phyloP scores from a whole-genome alignment of 345 rosid species.

The Populus ilicifolia region DNA sequence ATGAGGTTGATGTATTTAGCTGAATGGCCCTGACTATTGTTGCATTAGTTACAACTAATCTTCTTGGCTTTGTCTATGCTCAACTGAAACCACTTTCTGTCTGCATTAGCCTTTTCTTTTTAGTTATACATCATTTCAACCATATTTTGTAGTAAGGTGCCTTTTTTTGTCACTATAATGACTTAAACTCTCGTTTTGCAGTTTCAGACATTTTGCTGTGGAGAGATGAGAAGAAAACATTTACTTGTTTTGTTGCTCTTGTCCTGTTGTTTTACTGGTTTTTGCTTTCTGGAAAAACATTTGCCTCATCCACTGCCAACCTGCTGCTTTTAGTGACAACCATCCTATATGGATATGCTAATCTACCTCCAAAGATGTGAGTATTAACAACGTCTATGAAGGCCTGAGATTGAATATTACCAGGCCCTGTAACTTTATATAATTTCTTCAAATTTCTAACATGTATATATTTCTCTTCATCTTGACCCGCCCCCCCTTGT shows the following conservation, averaged over 20 bases:
- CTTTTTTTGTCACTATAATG: slow-evolving; percentile 1
- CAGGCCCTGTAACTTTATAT: neutral
- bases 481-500: neutral
- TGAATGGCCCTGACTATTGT: neutral
- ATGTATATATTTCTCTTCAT: no score
- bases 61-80: neutral
- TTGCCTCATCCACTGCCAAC: slow-evolving; percentile 62
- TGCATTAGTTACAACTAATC: neutral
- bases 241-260: slow-evolving; percentile 49
- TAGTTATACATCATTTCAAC: neutral
- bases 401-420: neutral
- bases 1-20: neutral
- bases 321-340: slow-evolving; percentile 51
- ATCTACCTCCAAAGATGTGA: slow-evolving; percentile 60
- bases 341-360: slow-evolving; percentile 49
- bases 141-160: neutral
- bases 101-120: neutral
- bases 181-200: slow-evolving; percentile 39
- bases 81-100: neutral
- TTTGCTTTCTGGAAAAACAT: slow-evolving; percentile 67
- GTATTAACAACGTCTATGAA: slow-evolving; percentile 21
- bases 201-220: slow-evolving; percentile 85
- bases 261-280: slow-evolving; percentile 67
- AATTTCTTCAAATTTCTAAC: neutral
- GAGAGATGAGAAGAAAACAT: slow-evolving; percentile 88